Evolutionary conservation across 345 rosid genomes (phyloP).

Genomic region (Geranium rotundifolium): DNA sequence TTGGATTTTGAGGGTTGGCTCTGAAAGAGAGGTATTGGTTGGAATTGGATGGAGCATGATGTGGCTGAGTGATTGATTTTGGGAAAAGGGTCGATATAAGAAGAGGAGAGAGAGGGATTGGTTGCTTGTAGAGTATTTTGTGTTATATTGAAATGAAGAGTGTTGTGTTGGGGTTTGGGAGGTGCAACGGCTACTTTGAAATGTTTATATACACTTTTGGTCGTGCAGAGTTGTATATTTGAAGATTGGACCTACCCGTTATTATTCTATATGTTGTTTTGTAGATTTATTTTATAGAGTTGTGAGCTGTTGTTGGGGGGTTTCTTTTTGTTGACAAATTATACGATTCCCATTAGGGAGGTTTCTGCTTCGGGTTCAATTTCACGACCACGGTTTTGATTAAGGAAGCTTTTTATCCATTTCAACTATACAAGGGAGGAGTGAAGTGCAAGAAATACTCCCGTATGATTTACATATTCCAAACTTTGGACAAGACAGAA

Average conservation of each 20-base stretch:
- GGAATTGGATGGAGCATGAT: slow-evolving; percentile 5
- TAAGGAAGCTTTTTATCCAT: too few relatives aligned
- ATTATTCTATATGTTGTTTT: background rate
- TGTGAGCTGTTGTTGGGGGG: background rate
- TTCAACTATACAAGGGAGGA: too few relatives aligned
- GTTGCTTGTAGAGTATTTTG: slow-evolving; percentile 7
- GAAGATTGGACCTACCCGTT: background rate
- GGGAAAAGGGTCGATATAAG: background rate
- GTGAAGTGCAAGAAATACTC: too few relatives aligned
- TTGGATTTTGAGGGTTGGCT: slow-evolving; percentile 13
- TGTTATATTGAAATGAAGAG: background rate
- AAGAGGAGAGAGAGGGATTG: slow-evolving; percentile 19
- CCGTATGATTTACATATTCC: too few relatives aligned
- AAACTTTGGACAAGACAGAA: too few relatives aligned
- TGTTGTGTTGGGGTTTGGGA: background rate
- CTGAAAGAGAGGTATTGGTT: slow-evolving; percentile 11
- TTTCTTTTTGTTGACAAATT: background rate
- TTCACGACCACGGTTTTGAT: too few relatives aligned
- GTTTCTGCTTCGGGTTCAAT: too few relatives aligned
- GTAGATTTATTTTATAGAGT: background rate
- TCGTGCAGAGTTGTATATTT: background rate
- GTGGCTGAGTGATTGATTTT: background rate
- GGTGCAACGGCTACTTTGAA: slow-evolving; percentile 82
- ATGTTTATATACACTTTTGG: background rate
- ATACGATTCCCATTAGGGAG: too few relatives aligned